Evolutionary conservation across 2,329 filamentous ascomycete species (phyloP), one percentile per base, ranked within the genome.

Genomic region (Phymatotrichopsis omnivora): DNA sequence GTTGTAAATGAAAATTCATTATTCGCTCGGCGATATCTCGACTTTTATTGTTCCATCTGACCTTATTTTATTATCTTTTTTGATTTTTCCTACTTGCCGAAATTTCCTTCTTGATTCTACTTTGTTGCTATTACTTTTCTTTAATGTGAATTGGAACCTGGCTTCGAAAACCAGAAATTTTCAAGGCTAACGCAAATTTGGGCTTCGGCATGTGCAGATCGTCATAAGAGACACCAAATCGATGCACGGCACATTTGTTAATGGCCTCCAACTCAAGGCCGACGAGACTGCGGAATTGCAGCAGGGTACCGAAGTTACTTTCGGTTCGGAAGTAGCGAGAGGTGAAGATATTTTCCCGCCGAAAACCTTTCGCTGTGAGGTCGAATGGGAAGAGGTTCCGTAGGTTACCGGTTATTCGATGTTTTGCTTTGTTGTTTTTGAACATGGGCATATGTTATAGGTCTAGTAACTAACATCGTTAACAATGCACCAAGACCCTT

Each of bases 161-260:
- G n/a, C n/a, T n/a, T n/a, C n/a, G n/a, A n/a, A n/a, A n/a, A n/a
- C n/a, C n/a, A n/a, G n/a, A n/a, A n/a, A n/a, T n/a, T 16, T 28
- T 23, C 22, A n/a, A 25, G 38, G 29, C 48, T 45, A 35, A 51
- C 40, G 41, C 43, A 7, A 20, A 11, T 12, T 33, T 36, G 20
- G 12, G 7, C n/a, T n/a, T n/a, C n/a, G 4, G 16, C 22, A n/a
- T 34, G n/a, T 37, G 64, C 49, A 57, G 35, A 61, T 76, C 34
- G 68, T 64, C 40, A 64, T 80, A 49, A 64, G 62, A 47, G 76
- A 80, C 56, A 63, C 64, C 14, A 68, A 67, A 25, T 79, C 75
- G 7, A 76, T 77, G 68, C 76, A 80, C 58, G 76, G 76, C 23
- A 80, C 75, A 14, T 68, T 62, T 47, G 52, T 79, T 37, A 75